Base-by-base conservation (phyloP, 1,139 yeast genomes). In the Hemisphaericaspora lyxosophila region DNA sequence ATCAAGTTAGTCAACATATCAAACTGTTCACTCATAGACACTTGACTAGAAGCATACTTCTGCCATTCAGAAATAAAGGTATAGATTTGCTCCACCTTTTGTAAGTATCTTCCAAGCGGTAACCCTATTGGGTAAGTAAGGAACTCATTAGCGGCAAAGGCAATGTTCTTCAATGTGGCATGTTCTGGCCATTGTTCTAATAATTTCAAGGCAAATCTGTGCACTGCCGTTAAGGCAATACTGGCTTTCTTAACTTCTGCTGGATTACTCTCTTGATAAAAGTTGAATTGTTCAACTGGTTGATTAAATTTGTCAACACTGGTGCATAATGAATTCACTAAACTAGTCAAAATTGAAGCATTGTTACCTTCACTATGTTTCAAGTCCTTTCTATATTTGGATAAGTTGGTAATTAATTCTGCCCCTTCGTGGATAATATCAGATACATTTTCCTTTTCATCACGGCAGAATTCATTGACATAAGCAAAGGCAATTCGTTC, bases 171-270 rank as follows among this genome's bases (percentile, higher is more conserved):
- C 36, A 94, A 63, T 0, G 95, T 88, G 0, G 95, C 94, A 66
- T 94, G 96, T 52, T 94, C 98, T 0, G 98, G 97, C 96, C 97
- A 92, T 54, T 82, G 80, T 16, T 63, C 64, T 12, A 85, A 59
- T 19, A 87, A 60, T n/a, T 65, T 67, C 12, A 59, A 50, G 3
- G 78, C 77, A 4, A 77, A 63, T 3, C 60, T 57, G 45, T 73
- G 67, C 7, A 89, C 59, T 2, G 64, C 67, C 9, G 73, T 62
- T 7, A 86, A 66, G 2, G 83, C 54, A 2, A 54, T 55, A 34
- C 82, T 74, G 1, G 95, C 87, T 31, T 61, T 64, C 42, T 72
- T 73, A 1, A 85, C 75, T 53, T 89, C 95, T 4, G 60, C 56
- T 6, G 80, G 70, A 33, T 80, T 77, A 12, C 77, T 66, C n/a